phyloP scores from a whole-genome alignment of 768 basidiomycete genomes.

The Rhizopogon salebrosus region DNA sequence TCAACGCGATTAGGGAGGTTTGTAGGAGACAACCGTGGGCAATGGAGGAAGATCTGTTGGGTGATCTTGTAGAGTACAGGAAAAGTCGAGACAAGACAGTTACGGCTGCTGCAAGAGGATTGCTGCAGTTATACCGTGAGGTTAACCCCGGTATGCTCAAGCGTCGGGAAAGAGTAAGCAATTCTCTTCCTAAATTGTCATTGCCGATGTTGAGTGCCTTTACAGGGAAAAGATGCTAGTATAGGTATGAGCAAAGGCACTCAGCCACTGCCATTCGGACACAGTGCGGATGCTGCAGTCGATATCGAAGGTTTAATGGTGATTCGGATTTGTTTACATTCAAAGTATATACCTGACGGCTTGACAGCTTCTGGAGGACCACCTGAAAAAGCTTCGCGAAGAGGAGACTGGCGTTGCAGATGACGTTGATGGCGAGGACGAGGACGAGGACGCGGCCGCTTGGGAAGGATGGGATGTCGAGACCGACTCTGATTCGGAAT shows the following conservation, averaged over 20 bases:
- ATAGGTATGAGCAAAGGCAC: conserved; percentile 64
- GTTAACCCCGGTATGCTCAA: conserved; percentile 93
- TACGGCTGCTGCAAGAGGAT: conserved; percentile 79
- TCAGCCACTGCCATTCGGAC: conserved; percentile 79
- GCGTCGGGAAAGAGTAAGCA: conserved; percentile 71
- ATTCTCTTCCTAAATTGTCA: not conserved
- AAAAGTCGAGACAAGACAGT: conserved; percentile 95
- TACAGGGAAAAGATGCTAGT: conserved; percentile 83
- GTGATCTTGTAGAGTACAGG: conserved; percentile 90
- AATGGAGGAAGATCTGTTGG: conserved; percentile 91
- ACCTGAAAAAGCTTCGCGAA: conserved; percentile 65
- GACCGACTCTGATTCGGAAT: conserved; percentile 56
- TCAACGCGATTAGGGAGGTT: conserved; percentile 94
- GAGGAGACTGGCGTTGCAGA: conserved; percentile 52
- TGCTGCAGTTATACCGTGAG: conserved; percentile 90
- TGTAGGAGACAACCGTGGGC: conserved; percentile 93
- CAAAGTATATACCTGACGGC: not conserved
- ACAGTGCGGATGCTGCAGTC: conserved; percentile 63
- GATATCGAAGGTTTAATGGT: conserved; percentile 90
- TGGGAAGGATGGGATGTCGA: conserved; percentile 92
- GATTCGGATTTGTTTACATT: conserved; percentile 22
- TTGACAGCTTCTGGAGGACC: conserved; percentile 78
- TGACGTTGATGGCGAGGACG: conserved; percentile 52
- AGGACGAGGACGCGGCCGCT: conserved; percentile 58
- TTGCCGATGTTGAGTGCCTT: not conserved